phyloP scores from a whole-genome alignment of 2,329 filamentous ascomycete species.

The Diaporthe longicolla region DNA sequence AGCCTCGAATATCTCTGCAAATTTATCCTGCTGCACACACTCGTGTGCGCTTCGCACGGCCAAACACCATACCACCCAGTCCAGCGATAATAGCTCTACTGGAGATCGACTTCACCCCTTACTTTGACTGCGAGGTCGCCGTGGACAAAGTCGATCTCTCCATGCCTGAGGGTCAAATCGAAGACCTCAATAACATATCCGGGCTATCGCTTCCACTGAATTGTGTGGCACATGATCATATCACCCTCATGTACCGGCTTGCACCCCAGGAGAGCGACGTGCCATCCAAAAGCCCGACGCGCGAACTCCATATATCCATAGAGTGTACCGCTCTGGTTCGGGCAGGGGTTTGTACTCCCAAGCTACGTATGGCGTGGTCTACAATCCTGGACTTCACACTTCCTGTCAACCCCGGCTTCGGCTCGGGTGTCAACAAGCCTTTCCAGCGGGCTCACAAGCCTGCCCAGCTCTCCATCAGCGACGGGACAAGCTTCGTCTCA shows the following conservation, averaged over 20 bases:
- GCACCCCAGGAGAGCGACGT: constrained; percentile 64
- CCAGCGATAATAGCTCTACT: constrained; percentile 77
- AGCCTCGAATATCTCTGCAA: constrained; percentile 73
- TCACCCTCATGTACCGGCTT: constrained; percentile 81
- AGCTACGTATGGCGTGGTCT: constrained; percentile 76
- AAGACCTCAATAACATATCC: constrained; percentile 67
- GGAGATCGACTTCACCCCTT: constrained; percentile 80
- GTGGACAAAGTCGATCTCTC: constrained; percentile 72
- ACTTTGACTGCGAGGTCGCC: constrained; percentile 76
- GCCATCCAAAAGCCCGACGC: constrained; percentile 61
- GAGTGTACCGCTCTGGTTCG: constrained; percentile 70
- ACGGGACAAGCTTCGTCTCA: constrained; percentile 69
- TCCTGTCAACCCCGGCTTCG: constrained; percentile 75
- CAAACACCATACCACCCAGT: constrained; percentile 70
- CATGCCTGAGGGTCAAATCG: constrained; percentile 70
- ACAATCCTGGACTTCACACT: constrained; percentile 78
- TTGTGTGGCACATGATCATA: constrained; percentile 80
- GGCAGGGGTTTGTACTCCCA: constrained; percentile 71
- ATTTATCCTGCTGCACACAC: constrained; percentile 80
- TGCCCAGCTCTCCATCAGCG: constrained; percentile 74
- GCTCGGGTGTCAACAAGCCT: constrained; percentile 64
- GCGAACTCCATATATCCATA: constrained; percentile 72
- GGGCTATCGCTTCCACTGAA: constrained; percentile 69
- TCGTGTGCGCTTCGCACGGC: constrained; percentile 78
- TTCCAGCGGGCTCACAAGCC: constrained; percentile 74